phyloP scores from a whole-genome alignment of 2,329 filamentous ascomycete species.

The Leptographium wingfieldii region DNA sequence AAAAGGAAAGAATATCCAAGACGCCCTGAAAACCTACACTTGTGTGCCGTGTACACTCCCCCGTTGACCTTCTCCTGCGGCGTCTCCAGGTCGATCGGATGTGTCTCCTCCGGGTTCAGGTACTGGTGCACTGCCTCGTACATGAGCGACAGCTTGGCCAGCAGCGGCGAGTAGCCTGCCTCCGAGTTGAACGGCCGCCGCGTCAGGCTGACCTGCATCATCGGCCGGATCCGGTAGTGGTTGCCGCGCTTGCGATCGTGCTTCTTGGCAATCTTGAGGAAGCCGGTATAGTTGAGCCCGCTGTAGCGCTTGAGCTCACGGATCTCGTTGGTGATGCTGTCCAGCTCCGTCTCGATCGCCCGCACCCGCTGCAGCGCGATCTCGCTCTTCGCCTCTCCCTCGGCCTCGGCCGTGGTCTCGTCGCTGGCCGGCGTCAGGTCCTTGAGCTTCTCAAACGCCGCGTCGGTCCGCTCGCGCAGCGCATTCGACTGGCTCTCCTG shows the following conservation, averaged over 20 bases:
- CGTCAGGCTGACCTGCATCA: constrained; percentile 83
- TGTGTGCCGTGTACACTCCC: constrained; percentile 73
- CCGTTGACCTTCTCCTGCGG: constrained; percentile 47
- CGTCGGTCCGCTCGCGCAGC: constrained; percentile 41
- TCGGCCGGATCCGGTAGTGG: constrained; percentile 76
- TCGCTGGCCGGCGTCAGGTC: constrained; percentile 61
- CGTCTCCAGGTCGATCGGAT: constrained; percentile 34
- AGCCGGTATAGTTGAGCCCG: constrained; percentile 92
- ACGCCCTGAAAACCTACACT: constrained; percentile 46
- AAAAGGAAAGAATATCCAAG: neutral
- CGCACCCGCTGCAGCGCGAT: constrained; percentile 43
- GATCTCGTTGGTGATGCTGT: constrained; percentile 78
- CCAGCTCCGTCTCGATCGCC: constrained; percentile 67
- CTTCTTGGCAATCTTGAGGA: constrained; percentile 98
- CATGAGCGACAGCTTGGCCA: constrained; percentile 87
- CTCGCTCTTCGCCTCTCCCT: constrained; percentile 27
- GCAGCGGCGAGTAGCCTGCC: constrained; percentile 70
- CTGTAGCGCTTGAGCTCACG: constrained; percentile 92
- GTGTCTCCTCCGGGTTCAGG: constrained; percentile 40
- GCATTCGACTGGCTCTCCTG: constrained; percentile 62
- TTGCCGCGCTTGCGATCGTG: constrained; percentile 87
- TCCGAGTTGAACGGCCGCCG: constrained; percentile 90
- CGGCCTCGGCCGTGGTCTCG: constrained; percentile 28
- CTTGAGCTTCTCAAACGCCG: constrained; percentile 56
- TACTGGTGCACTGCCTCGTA: constrained; percentile 88